Conservation (phyloP, 83 land plant genomes). For the Picea abies region DNA sequence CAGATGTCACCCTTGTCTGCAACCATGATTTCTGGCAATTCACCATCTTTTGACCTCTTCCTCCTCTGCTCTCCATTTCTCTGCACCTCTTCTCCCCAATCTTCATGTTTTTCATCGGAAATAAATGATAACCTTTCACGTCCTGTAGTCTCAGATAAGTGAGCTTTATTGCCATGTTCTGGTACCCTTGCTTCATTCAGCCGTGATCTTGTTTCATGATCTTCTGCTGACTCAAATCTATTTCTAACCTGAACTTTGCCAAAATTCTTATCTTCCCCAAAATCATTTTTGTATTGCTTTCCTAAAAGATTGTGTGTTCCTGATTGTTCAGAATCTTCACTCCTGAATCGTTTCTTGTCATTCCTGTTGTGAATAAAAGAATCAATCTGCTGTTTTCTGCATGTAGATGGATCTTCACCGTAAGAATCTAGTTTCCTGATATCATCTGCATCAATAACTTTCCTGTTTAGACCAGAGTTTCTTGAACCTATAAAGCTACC, state of each 20-base stretch:
- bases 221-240: not conserved
- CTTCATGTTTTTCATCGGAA: too few species aligned
- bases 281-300: not conserved
- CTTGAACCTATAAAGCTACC: not conserved
- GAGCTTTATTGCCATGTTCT: too few species aligned
- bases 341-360: not conserved
- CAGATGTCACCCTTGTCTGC: too few species aligned
- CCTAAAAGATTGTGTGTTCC: not conserved
- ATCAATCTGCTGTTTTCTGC: not conserved
- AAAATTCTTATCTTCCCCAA: not conserved
- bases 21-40: too few species aligned
- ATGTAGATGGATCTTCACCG: constrained; percentile 1
- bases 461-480: constrained; percentile 6
- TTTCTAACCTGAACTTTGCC: not conserved
- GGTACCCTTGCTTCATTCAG: too few species aligned
- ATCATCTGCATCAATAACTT: constrained; percentile 8
- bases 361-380: not conserved
- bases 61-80: too few species aligned
- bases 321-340: not conserved
- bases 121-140: too few species aligned
- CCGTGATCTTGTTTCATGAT: too few species aligned
- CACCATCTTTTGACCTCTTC: too few species aligned
- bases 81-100: too few species aligned
- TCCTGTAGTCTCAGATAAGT: too few species aligned
- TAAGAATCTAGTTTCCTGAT: constrained; percentile 9